Percentiles rank a stretch among this genome's conserved stretches.
phyloP scores from a whole-genome alignment of 2,329 filamentous ascomycete genomes.

The Nemania serpens region DNA sequence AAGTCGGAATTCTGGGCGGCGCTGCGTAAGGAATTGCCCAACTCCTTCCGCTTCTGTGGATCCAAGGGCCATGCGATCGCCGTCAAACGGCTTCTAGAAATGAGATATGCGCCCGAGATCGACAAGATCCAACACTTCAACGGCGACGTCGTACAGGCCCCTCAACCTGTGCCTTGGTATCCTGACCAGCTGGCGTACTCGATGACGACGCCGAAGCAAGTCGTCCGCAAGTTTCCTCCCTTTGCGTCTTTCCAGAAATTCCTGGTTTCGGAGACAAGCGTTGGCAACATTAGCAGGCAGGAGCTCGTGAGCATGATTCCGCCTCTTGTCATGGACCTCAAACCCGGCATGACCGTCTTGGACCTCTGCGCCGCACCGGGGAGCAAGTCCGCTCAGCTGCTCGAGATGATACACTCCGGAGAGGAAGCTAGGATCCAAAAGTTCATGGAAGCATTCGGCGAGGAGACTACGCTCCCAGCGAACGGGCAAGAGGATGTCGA shows the following conservation, averaged over 20 bases:
- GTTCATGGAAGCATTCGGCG: constrained; percentile 65
- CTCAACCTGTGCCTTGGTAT: constrained; percentile 85
- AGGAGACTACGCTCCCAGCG: constrained; percentile 33
- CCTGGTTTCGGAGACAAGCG: constrained; percentile 93
- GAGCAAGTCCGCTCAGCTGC: constrained; percentile 93
- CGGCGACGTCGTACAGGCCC: constrained; percentile 79
- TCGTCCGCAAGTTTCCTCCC: constrained; percentile 89
- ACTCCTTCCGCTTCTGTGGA: constrained; percentile 96
- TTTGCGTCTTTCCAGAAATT: constrained; percentile 98
- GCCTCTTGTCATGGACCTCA: constrained; percentile 87
- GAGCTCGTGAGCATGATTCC: constrained; percentile 99
- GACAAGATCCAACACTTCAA: constrained; percentile 81
- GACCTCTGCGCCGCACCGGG: constrained; percentile 97
- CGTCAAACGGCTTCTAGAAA: constrained; percentile 85
- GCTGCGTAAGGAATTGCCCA: constrained; percentile 83
- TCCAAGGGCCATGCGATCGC: constrained; percentile 94
- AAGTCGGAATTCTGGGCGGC: constrained; percentile 81
- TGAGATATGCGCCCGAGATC: constrained; percentile 89
- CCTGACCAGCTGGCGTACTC: constrained; percentile 94
- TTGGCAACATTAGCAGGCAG: constrained; percentile 96
- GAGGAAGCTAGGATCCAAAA: constrained; percentile 85
- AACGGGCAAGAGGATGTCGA: constrained; percentile 59
- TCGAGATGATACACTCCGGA: constrained; percentile 91
- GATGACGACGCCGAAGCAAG: constrained; percentile 97
- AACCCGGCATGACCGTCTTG: constrained; percentile 88